Evolutionary conservation across 2,329 filamentous ascomycete species (phyloP).

Genomic region (Niveomyces coronatus): DNA sequence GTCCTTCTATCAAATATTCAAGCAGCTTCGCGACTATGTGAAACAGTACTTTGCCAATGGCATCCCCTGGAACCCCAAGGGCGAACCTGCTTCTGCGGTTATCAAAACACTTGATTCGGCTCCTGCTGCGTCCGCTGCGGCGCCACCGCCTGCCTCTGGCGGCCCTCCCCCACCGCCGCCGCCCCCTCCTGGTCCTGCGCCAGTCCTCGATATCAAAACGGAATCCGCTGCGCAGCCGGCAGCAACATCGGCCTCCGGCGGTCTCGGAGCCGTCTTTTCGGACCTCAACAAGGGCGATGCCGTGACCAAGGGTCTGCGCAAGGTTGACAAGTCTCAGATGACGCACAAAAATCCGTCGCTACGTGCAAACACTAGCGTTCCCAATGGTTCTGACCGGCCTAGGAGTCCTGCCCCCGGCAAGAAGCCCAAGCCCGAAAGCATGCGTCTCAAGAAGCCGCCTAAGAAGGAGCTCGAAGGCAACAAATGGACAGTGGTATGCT

Average conservation of each 20-base stretch:
- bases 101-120: slow-evolving; percentile 42
- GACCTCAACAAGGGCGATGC: slow-evolving; percentile 80
- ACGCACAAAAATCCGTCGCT: slow-evolving; percentile 95
- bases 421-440: slow-evolving; percentile 76
- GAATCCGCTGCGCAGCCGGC: slow-evolving; percentile 17
- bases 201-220: slow-evolving; percentile 50
- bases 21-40: slow-evolving; percentile 70
- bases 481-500: slow-evolving; percentile 81
- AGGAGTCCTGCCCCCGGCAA: slow-evolving; percentile 85
- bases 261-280: slow-evolving; percentile 81
- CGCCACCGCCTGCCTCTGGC: slow-evolving; percentile 42
- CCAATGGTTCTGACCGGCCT: slow-evolving; percentile 47
- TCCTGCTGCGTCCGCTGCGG: slow-evolving; percentile 26
- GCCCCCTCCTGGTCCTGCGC: slow-evolving; percentile 57
- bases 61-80: slow-evolving; percentile 76
- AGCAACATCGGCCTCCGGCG: slow-evolving; percentile 36
- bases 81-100: slow-evolving; percentile 60
- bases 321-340: slow-evolving; percentile 93
- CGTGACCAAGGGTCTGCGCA: slow-evolving; percentile 82
- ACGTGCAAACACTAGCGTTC: slow-evolving; percentile 60
- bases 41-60: slow-evolving; percentile 73
- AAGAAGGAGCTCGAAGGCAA: slow-evolving; percentile 74
- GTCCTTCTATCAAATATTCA: slow-evolving; percentile 86
- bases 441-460: slow-evolving; percentile 73
- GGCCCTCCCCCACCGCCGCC: slow-evolving; percentile 49